Conservation (phyloP, 2,329 filamentous ascomycete genomes). For the Elsinoe necatrix region DNA sequence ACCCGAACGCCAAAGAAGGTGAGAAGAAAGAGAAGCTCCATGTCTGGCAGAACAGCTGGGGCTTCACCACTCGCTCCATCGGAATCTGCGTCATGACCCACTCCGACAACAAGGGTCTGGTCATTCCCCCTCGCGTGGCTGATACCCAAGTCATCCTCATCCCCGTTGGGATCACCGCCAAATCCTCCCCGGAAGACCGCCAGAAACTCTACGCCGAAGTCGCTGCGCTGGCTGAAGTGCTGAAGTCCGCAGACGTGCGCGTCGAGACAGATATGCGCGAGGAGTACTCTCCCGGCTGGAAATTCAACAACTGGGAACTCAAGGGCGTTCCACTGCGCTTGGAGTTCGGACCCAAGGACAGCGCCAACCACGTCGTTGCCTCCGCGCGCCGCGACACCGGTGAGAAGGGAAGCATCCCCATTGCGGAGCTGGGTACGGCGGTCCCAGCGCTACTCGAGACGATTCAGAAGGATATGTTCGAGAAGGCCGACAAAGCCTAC, state of each 20-base stretch:
- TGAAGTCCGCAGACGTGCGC: conserved; percentile 68
- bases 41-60: conserved; percentile 99
- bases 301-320: conserved; percentile 98
- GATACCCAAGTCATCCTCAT: conserved; percentile 81
- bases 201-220: conserved; percentile 68
- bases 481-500: conserved; percentile 69
- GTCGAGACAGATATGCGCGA: conserved; percentile 77
- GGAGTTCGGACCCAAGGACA: conserved; percentile 93
- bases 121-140: conserved; percentile 83
- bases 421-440: conserved; percentile 62
- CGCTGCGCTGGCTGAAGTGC: conserved; percentile 57
- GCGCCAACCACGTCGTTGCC: conserved; percentile 73
- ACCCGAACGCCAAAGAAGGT: conserved; percentile 60
- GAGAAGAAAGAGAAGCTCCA: conserved; percentile 72
- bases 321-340: conserved; percentile 90
- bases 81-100: conserved; percentile 99
- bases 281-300: conserved; percentile 87
- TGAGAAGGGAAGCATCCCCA: conserved; percentile 71
- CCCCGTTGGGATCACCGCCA: conserved; percentile 87
- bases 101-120: conserved; percentile 88
- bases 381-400: conserved; percentile 77
- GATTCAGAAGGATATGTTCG: conserved; percentile 77
- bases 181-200: conserved; percentile 70
- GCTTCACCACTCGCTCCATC: conserved; percentile 90
- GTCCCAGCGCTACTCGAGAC: conserved; percentile 77